Base-by-base conservation (phyloP, 2,329 filamentous ascomycete genomes). In the Colletotrichum somersetense region DNA sequence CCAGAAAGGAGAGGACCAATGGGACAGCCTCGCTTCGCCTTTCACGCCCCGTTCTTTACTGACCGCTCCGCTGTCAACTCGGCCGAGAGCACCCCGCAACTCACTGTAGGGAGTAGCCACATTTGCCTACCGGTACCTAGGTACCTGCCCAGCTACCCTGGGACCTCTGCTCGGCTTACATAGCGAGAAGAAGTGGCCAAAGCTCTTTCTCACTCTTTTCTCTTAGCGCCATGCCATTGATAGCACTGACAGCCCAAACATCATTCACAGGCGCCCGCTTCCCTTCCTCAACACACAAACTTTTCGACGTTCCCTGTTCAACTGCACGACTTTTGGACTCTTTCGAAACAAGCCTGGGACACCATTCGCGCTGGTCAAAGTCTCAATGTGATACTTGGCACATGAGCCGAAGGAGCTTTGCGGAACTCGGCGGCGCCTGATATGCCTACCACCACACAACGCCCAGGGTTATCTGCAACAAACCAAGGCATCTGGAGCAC, bases 11-110 rank as follows among this genome's bases (percentile, higher is more conserved):
- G 62, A 50, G 35, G 38, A 8, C 50, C 50, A 64, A 55, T 53
- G 35, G 38, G 38, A n/a, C 50, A 33, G n/a, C 18, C 35, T 55
- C 48, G 48, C 35, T 42, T 53, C 38, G 35, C 16, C n/a, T 33
- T 55, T 33, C 46, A 55, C 46, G 35, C 53, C 38, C 30, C n/a
- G 44, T 38, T 50, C 44, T 55, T 59, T 26, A 56, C 53, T 69
- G 66, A 23, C 26, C 33, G 46, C n/a, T 72, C 69, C 69, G 69
- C 69, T 64, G 38, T 69, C 53, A 46, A 58, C 59, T 69, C 69
- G 66, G 69, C 65, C 69, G 66, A 72, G 40, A 64, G 14, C n/a
- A 61, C 66, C 58, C 65, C 53, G 26, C 69, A 38, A 48, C 38
- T 44, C 38, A 26, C 69, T 61, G 57, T 30, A 53, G 52, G 30